Percentiles rank a stretch among this genome's conserved stretches.
These are phyloP conservation scores for Hydrangea macrophylla DNA, from an alignment of 148 eudicot genomes.

Conservation along the genomic window DNA sequence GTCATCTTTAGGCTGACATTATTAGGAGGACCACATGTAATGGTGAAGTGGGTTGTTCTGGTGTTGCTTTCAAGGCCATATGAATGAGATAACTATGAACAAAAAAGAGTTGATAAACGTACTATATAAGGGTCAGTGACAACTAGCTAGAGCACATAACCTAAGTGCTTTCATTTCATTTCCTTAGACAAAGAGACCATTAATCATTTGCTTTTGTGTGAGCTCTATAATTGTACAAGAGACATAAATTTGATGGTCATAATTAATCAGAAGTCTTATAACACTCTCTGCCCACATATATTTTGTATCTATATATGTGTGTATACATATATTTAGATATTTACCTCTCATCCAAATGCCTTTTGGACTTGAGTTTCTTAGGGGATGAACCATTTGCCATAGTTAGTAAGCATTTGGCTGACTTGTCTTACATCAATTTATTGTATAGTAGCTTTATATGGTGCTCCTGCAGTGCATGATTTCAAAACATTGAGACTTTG, in stretches of 20 bases:
- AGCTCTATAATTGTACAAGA: too few relatives aligned
- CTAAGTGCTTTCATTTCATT: slow-evolving; percentile 26
- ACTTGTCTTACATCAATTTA: not conserved
- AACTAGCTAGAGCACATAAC: slow-evolving; percentile 18
- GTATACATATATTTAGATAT: too few relatives aligned
- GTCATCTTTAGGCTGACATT: slow-evolving; percentile 12
- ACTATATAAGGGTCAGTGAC: slow-evolving; percentile 20
- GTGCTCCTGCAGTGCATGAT: not conserved
- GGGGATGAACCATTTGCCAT: slow-evolving; percentile 19
- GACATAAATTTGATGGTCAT: too few relatives aligned
- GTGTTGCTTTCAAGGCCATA: not conserved
- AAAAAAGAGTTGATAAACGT: not conserved
- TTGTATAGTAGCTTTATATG: slow-evolving; percentile 1
- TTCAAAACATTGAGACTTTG: not conserved
- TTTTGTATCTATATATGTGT: too few relatives aligned
- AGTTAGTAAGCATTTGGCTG: not conserved
- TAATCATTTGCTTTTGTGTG: not conserved
- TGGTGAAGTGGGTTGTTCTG: slow-evolving; percentile 13
- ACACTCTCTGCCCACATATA: too few relatives aligned
- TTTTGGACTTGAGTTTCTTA: not conserved
- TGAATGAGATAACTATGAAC: slow-evolving; percentile 1
- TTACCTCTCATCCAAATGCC: too few relatives aligned
- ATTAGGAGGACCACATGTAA: slow-evolving; percentile 13
- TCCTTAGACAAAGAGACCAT: not conserved
- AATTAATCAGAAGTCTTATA: too few relatives aligned